Evolutionary conservation across 208 protist species (phyloP).

Genomic region (Sergeia podlipaevii): DNA sequence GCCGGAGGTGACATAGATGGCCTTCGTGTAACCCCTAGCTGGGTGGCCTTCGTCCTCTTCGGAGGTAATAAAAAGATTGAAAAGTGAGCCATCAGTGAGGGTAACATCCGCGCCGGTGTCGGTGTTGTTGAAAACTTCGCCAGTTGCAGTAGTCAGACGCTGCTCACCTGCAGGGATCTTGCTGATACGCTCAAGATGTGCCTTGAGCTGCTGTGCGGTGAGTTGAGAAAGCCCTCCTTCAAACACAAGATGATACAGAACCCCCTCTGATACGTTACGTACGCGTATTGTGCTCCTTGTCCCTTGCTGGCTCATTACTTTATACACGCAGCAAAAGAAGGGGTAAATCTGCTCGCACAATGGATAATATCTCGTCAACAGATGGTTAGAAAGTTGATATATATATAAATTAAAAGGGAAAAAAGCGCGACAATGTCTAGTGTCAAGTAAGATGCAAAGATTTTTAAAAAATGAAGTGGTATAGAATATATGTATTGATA

Average conservation of each 20-base stretch:
- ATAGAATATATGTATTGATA: neutral
- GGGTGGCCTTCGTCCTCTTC: neutral
- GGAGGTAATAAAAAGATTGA: neutral
- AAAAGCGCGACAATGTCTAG: neutral
- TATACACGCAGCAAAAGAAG: neutral
- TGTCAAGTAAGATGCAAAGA: neutral
- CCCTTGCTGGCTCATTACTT: neutral
- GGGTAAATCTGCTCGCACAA: too few species aligned
- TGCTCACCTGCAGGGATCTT: conserved; percentile 26
- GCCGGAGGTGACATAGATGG: neutral
- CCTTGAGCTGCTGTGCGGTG: conserved; percentile 31
- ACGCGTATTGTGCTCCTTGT: conserved; percentile 33
- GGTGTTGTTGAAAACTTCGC: neutral
- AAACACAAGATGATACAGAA: conserved; percentile 65
- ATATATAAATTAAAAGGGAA: too few species aligned
- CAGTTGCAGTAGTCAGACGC: conserved; percentile 18
- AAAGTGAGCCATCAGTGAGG: conserved; percentile 11
- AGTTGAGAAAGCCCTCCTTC: conserved; percentile 42
- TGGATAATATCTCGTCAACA: too few species aligned
- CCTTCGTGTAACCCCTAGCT: neutral
- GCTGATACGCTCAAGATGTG: conserved; percentile 45
- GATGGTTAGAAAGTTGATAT: too few species aligned
- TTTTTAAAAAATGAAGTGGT: neutral
- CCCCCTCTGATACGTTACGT: conserved; percentile 30
- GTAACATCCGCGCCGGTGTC: conserved; percentile 12